These are phyloP conservation scores for Bigelowiella natans DNA, from an alignment of 78 protist species.

Conservation along the genomic window DNA sequence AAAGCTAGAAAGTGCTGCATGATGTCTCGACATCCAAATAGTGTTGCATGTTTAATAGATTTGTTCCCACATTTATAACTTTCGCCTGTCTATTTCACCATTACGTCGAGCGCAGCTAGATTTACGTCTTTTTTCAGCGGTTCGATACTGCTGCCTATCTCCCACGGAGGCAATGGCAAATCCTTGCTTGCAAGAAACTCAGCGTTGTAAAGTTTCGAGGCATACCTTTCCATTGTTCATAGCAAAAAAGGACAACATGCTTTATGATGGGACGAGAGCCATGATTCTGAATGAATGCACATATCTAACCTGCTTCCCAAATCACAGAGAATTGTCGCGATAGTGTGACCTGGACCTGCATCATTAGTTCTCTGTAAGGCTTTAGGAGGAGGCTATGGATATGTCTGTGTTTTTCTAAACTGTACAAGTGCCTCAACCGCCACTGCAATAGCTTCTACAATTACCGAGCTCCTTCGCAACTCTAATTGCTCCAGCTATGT, in stretches of 20 bases:
- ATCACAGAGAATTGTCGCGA: neutral
- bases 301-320: neutral
- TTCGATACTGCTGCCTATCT: too few relatives aligned
- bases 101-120: too few relatives aligned
- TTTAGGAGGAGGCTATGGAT: neutral
- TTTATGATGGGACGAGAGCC: neutral
- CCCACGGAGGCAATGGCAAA: neutral
- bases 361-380: neutral
- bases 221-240: neutral
- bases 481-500: neutral
- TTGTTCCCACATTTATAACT: too few relatives aligned
- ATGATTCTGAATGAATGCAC: neutral
- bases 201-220: neutral
- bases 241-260: too few relatives aligned
- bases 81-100: too few relatives aligned
- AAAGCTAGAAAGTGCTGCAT: too few relatives aligned
- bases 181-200: neutral
- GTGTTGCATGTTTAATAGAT: too few relatives aligned
- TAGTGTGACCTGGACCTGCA: neutral
- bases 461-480: neutral
- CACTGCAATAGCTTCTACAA: neutral
- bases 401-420: neutral
- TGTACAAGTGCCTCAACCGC: neutral
- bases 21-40: too few relatives aligned
- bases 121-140: too few relatives aligned